These are phyloP conservation scores for Ceriops tagal DNA, from an alignment of 345 rosid genomes.

Conservation along the genomic window DNA sequence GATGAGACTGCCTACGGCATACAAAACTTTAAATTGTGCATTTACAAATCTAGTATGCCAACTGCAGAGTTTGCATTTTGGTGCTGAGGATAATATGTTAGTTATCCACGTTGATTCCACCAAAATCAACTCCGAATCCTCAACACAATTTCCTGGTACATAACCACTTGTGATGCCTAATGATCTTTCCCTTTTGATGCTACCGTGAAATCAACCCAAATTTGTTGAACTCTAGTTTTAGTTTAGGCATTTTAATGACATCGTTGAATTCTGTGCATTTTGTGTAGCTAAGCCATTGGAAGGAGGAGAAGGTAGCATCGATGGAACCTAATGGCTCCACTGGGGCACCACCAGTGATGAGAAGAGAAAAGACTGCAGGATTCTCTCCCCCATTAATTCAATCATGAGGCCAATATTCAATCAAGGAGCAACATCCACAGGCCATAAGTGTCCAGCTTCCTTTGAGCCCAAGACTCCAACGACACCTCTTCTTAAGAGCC, in stretches of 20 bases:
- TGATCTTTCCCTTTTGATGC: slow-evolving; percentile 2
- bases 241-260: neutral
- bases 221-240: neutral
- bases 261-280: neutral
- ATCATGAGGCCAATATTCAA: slow-evolving; percentile 27
- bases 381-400: slow-evolving; percentile 58
- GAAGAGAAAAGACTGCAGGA: slow-evolving; percentile 23
- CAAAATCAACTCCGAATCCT: slow-evolving; percentile 18
- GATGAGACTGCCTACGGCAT: neutral
- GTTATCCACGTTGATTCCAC: slow-evolving; percentile 14
- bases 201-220: neutral
- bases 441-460: slow-evolving; percentile 3
- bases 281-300: slow-evolving; percentile 23
- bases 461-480: slow-evolving; percentile 51
- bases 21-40: neutral
- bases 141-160: slow-evolving; percentile 37
- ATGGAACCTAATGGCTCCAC: neutral
- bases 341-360: slow-evolving; percentile 24
- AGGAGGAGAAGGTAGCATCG: slow-evolving; percentile 17
- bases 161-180: neutral
- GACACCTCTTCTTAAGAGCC: slow-evolving; percentile 25
- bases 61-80: slow-evolving; percentile 31
- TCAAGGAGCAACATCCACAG: slow-evolving; percentile 17
- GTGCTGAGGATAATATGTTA: slow-evolving; percentile 25
- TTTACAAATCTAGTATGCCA: slow-evolving; percentile 6